Base-by-base conservation (phyloP, 2,329 filamentous ascomycete species). In the Tolypocladium guangdongense region DNA sequence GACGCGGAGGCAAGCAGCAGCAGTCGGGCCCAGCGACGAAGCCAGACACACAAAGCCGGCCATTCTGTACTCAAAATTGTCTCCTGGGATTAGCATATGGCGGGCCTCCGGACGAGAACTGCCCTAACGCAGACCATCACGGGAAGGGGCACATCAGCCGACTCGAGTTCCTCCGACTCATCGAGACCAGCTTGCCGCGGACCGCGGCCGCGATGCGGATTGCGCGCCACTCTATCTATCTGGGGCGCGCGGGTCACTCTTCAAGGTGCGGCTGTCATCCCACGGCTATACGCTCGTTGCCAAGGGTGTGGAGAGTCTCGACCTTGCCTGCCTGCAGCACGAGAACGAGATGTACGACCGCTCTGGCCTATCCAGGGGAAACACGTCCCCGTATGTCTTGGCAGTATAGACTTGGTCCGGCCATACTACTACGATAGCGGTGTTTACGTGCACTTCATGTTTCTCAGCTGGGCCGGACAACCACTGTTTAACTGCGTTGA, bases 211-310 rank as follows among this genome's bases (percentile, higher is more conserved):
- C 22, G 62, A 69, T 53, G 61, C 65, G 3, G 59, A 71, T 38
- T 61, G 48, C 36, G 41, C 53, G 30, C 64, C 62, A 0, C 63
- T 73, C 20, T 58, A 68, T 53, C 16, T 64, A 6, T 60, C 58
- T 7, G 64, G 67, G 1, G 39, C 62, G 8, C 32, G 61, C 18
- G 65, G 68, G 1, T 59, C 64, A 12, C 62, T 73, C 49, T 72
- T 71, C 57, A 73, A 73, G 58, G 38, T 74, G 7, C 55, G 65
- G 8, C 57, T 73, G 1, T 63, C 64, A 2, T 62, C 62, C 2
- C 52, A 67, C 36, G 64, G 68, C 45, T 74, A 74, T 49, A 71
- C 65, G 43, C 59, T 73, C 22, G 63, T 73, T 2, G 68, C 68
- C 16, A 74, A 74, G 57, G 70, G 67, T 5, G 60, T 72, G 16